Evolutionary conservation across 352 stramenopile species (phyloP).

Genomic region (Globisporangium polare): DNA sequence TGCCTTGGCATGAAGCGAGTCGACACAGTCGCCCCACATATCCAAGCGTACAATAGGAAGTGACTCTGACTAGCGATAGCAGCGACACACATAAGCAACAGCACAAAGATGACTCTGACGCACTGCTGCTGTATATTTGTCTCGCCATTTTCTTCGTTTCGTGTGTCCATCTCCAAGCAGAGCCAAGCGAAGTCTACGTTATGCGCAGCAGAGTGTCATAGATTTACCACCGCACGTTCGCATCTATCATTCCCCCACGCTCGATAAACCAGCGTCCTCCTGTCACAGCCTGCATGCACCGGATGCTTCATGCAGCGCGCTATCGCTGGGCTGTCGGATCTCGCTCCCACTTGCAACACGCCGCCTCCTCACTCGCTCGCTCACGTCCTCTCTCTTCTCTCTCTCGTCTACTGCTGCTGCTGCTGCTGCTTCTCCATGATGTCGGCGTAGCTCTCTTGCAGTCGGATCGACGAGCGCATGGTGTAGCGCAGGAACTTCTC

Average conservation of each 20-base stretch:
- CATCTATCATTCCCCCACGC: neutral
- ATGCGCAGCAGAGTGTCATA: neutral
- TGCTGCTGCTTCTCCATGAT: slow-evolving; percentile 85
- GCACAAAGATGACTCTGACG: neutral
- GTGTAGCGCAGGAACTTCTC: slow-evolving; percentile 91
- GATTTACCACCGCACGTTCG: neutral
- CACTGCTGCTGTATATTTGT: neutral
- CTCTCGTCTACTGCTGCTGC: slow-evolving; percentile 39
- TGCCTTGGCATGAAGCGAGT: too few species aligned
- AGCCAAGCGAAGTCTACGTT: neutral
- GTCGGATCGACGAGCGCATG: slow-evolving; percentile 85
- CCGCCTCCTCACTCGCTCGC: neutral
- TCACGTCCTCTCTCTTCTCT: slow-evolving; percentile 2
- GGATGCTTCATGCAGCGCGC: neutral
- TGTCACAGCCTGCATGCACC: neutral
- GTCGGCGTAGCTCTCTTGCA: slow-evolving; percentile 86
- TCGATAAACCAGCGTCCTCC: neutral
- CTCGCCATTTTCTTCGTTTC: neutral
- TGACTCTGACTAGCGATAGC: neutral
- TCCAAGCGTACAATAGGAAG: neutral
- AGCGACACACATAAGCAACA: neutral
- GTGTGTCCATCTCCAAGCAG: neutral
- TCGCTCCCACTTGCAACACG: neutral
- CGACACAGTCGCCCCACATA: neutral
- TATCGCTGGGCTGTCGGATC: neutral